Evolutionary conservation across 805 yeast genomes (phyloP), one percentile per base, ranked within the genome.

Genomic region (Schwanniomyces occidentalis): DNA sequence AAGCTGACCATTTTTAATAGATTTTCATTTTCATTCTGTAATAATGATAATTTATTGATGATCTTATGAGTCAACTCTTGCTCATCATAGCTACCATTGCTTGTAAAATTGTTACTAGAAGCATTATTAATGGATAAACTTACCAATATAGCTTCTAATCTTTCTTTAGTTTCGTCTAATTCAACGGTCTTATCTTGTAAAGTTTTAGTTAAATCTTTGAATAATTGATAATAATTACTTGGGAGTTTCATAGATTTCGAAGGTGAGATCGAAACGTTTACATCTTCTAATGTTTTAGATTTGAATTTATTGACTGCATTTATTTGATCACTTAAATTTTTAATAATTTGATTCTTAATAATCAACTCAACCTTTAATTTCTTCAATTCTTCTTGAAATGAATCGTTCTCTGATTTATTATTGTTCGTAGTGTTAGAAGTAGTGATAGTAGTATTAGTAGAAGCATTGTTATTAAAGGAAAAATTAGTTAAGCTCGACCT

Each of bases 41-140:
- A 60, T 38, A 72, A 63, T 35, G 76, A 75, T 44, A 87, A 48
- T 47, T 85, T 78, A 25, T 72, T 70, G 24, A 86, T 66, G 39
- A 85, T 76, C 48, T 81, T 80, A 52, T 86, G 93, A 9, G 90
- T 79, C 30, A 85, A 61, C 36, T 85, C 89, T 48, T 84, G 80
- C 32, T 78, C 82, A 49, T 86, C 95, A 53, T 76, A 82, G 38
- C 82, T 66, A 2, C 88, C 89, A 37, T 68, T 59, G 21, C 68
- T 65, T 2, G 79, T 76, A 16, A 39, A 33, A 2, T 30, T 35
- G 5, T 38, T 37, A n/a, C 49, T 31, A 32, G 41, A 45, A 16
- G 45, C 50, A 30, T 41, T 44, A 27, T 41, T 48, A 46, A 63
- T 42, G 16, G 56, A 42, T 15, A 52, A 34, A 16, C 60, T 53